Percentiles rank a stretch among this genome's conserved stretches.
phyloP scores from a whole-genome alignment of 1,139 yeast genomes.

The Pneumocystis wakefieldiae region DNA sequence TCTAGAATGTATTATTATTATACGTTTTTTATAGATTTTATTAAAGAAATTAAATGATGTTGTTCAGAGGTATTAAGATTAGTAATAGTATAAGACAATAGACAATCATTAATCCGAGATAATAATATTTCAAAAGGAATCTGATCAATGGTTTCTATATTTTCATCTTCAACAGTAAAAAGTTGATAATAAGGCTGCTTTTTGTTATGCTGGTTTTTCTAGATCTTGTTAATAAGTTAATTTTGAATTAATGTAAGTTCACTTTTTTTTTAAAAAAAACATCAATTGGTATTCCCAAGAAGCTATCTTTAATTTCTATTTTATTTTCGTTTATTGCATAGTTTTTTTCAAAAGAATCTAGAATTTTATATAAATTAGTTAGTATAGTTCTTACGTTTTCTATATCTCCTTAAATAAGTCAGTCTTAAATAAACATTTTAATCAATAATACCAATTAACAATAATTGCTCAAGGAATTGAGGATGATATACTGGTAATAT shows the following conservation, averaged over 20 bases:
- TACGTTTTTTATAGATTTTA: neutral
- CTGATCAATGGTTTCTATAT: neutral
- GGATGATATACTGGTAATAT: conserved; percentile 88
- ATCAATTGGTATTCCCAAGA: neutral
- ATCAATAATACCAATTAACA: conserved; percentile 1
- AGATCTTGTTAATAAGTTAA: neutral
- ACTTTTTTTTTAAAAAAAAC: neutral
- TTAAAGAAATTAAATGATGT: neutral
- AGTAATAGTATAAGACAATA: neutral
- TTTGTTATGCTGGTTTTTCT: neutral
- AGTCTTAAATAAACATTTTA: neutral
- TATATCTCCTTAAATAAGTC: neutral
- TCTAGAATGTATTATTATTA: neutral
- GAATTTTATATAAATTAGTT: neutral
- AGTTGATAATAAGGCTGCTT: neutral
- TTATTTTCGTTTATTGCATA: neutral
- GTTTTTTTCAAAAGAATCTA: neutral
- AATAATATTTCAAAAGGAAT: neutral
- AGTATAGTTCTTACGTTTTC: neutral
- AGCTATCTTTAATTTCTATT: neutral
- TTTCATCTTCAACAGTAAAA: neutral
- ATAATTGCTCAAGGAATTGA: conserved; percentile 40
- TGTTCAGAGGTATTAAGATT: neutral
- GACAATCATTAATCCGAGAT: neutral
- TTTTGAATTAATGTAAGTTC: neutral